Evolutionary conservation across 257 asterid species (phyloP), one percentile per base, ranked within the genome.

Genomic region (Parsonsia alboflavescens): DNA sequence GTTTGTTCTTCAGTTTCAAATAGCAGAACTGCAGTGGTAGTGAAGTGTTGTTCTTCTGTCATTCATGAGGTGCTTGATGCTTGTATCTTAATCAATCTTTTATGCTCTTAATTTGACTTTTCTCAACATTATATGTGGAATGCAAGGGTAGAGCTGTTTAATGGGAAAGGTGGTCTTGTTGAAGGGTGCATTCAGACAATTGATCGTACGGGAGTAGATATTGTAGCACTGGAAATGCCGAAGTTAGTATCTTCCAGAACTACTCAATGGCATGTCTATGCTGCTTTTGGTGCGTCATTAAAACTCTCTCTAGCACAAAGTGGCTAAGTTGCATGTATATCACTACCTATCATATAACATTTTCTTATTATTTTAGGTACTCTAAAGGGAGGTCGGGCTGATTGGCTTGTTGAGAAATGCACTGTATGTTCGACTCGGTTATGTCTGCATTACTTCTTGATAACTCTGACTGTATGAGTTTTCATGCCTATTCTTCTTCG

Each of bases 391-490:
- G 97, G 99, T 44, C 86, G 99, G n/a, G 93, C 93, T 65, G 99
- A 92, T 86, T 95, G 99, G 99, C 96, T 95, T 12, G 93, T 90
- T 66, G 99, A 95, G 87, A 95, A 95, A 90, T 92, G 99, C 91
- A 90, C 98, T 8, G 99, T 92, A 86, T 81, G 90, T 80, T 71
- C 80, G 66, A 63, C 76, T 82, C 71, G 76, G 10, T 41, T 67
- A 73, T 73, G 75, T 73, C 76, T 74, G 79, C 73, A 57, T 44
- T n/a, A 44, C 75, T 52, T 36, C 46, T 78, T 68, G 70, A 28
- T 67, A 30, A 62, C 58, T 42, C 49, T 24, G 44, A 36, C 45
- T 70, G 15, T 68, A 17, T 69, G 49, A 19, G 26, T 8, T 36
- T 66, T 21, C 54, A 21, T 22, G 68, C 68, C 76, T 70, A 76